Percentiles rank a stretch among this genome's conserved stretches.
Evolutionary conservation across 2,329 filamentous ascomycete genomes (phyloP).

Genomic region (Apiospora phragmitis): DNA sequence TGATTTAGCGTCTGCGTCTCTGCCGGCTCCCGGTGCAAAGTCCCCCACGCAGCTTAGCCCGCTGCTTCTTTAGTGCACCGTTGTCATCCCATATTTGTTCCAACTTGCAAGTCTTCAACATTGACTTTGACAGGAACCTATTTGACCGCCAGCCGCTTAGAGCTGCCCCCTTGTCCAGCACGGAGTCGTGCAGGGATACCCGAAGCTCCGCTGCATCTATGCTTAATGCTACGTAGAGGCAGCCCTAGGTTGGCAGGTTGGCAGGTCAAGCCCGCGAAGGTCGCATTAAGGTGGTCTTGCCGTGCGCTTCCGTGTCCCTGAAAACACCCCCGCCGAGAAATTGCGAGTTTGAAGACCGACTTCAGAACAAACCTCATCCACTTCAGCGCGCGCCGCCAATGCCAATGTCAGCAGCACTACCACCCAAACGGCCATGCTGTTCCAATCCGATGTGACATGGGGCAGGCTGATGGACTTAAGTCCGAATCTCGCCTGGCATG

Average conservation of each 20-base stretch:
- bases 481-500: neutral
- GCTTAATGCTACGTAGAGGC: neutral
- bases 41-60: neutral
- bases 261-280: neutral
- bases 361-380: neutral
- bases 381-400: neutral
- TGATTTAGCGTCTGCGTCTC: neutral
- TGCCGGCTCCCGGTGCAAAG: neutral
- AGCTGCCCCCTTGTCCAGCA: neutral
- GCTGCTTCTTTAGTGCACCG: neutral
- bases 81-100: neutral
- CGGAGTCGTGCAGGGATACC: neutral
- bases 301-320: slow-evolving; percentile 1
- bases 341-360: neutral
- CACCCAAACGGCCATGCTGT: neutral
- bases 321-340: slow-evolving; percentile 2
- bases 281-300: neutral
- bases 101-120: neutral
- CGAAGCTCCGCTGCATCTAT: neutral
- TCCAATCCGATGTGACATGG: neutral
- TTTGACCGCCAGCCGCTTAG: neutral
- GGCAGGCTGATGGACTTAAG: neutral
- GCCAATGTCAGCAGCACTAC: neutral
- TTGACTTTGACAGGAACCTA: neutral
- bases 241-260: neutral